These are phyloP conservation scores for Hansfordia pulvinata DNA, from an alignment of 2,329 filamentous ascomycete species.

Conservation along the genomic window DNA sequence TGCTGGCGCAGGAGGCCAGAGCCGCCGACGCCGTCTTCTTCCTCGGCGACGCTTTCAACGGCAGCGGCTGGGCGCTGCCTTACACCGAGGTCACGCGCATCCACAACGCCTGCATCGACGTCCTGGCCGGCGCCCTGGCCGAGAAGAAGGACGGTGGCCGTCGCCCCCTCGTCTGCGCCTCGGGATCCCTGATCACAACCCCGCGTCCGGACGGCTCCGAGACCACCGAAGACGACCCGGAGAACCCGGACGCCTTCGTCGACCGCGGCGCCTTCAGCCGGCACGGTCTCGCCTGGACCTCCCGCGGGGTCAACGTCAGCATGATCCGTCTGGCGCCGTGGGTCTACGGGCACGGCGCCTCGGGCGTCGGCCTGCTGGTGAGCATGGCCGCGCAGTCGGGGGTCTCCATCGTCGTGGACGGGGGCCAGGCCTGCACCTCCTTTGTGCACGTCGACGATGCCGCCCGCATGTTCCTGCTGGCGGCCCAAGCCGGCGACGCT, in stretches of 20 bases:
- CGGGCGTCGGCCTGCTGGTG: constrained; percentile 20
- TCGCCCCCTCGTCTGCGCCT: constrained; percentile 22
- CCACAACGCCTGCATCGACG: constrained; percentile 21
- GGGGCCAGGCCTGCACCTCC: constrained; percentile 14
- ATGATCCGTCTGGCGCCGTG: constrained; percentile 25
- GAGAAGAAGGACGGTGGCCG: too few relatives aligned
- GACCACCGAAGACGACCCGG: constrained; percentile 10
- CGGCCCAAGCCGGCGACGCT: constrained; percentile 17
- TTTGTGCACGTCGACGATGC: constrained; percentile 28
- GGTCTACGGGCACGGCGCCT: constrained; percentile 28
- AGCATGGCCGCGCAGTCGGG: constrained; percentile 14
- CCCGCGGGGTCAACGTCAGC: constrained; percentile 19
- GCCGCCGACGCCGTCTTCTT: constrained; percentile 28
- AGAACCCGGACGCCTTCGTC: constrained; percentile 9
- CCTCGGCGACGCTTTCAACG: constrained; percentile 21
- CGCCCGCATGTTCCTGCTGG: constrained; percentile 23
- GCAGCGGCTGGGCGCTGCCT: constrained; percentile 6
- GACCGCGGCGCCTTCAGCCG: too few relatives aligned
- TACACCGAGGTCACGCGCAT: constrained; percentile 13
- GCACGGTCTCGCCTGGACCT: constrained; percentile 14
- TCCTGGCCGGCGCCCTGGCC: constrained; percentile 19
- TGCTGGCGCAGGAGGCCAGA: constrained; percentile 21
- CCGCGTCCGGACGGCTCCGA: constrained; percentile 15
- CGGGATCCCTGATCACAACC: constrained; percentile 14
- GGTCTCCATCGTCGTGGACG: constrained; percentile 14